Percentiles rank a stretch among this genome's conserved stretches.
These are phyloP conservation scores for Clarireedia hainanense DNA, from an alignment of 2,329 filamentous ascomycete species.

Conservation along the genomic window DNA sequence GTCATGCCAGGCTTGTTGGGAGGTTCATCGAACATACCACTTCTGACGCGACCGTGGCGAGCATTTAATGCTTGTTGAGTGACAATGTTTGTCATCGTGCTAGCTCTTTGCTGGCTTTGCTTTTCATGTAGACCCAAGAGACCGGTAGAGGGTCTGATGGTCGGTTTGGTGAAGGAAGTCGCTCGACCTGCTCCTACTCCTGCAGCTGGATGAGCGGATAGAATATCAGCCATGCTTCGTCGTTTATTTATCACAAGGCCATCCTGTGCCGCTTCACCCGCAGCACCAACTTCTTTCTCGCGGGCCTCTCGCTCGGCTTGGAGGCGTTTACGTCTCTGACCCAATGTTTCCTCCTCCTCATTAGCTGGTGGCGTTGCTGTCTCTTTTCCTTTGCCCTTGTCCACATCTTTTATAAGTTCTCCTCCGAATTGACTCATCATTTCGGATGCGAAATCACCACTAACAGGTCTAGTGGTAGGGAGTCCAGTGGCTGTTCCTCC, in stretches of 20 bases:
- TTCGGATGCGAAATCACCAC: constrained; percentile 59
- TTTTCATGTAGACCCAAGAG: constrained; percentile 27
- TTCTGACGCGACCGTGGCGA: constrained; percentile 15
- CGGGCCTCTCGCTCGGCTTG: constrained; percentile 62
- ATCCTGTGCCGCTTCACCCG: constrained; percentile 5
- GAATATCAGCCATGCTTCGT: constrained; percentile 35
- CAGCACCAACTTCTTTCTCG: constrained; percentile 42
- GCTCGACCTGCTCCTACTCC: constrained; percentile 13
- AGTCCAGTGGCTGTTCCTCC: constrained; percentile 33
- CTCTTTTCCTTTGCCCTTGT: constrained; percentile 29
- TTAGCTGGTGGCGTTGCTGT: constrained; percentile 31
- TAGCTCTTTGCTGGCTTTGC: constrained; percentile 17
- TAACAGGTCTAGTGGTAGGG: constrained; percentile 43
- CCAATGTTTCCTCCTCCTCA: constrained; percentile 68
- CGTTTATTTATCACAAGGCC: constrained; percentile 29
- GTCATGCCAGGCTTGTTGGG: constrained; percentile 16
- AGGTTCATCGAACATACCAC: constrained; percentile 19
- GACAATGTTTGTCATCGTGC: constrained; percentile 23
- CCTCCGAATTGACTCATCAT: constrained; percentile 58
- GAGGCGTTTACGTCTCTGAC: constrained; percentile 65
- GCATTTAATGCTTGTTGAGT: constrained; percentile 7
- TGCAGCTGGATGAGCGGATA: constrained; percentile 44
- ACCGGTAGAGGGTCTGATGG: constrained; percentile 18
- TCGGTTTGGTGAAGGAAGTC: constrained; percentile 11
- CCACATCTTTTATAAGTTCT: constrained; percentile 22